phyloP scores from a whole-genome alignment of 2,329 filamentous ascomycete species.

The Alternaria brassicae region DNA sequence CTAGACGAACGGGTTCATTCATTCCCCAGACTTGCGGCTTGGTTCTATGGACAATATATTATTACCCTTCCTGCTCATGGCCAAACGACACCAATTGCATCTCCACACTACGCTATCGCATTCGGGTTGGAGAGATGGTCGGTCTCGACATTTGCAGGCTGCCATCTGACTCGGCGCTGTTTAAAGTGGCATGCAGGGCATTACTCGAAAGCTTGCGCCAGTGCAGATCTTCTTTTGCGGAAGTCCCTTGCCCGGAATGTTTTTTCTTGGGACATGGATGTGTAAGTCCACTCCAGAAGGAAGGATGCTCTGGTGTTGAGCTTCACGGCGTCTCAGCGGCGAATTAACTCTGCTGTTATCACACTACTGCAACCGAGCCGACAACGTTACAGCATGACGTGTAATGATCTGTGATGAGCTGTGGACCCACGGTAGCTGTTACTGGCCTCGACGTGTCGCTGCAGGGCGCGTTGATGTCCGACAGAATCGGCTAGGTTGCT shows the following conservation, averaged over 20 bases:
- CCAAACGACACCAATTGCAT: neutral
- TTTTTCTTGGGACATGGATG: conserved; percentile 2
- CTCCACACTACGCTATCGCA: neutral
- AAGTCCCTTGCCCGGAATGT: neutral
- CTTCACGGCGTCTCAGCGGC: conserved; percentile 7
- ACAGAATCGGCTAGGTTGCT: neutral
- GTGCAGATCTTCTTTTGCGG: neutral
- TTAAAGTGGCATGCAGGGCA: neutral
- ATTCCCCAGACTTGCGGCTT: neutral
- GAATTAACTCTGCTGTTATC: neutral
- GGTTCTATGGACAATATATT: neutral
- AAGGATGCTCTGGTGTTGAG: conserved; percentile 5
- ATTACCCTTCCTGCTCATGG: neutral
- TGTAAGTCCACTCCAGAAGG: conserved; percentile 1
- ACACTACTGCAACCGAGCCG: conserved; percentile 13
- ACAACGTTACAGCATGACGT: conserved; percentile 13
- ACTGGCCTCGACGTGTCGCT: conserved; percentile 6
- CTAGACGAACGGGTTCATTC: conserved; percentile 7
- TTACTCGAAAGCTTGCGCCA: conserved; percentile 3
- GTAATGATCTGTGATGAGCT: neutral
- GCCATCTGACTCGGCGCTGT: neutral
- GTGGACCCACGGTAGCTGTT: neutral
- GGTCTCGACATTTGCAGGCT: neutral
- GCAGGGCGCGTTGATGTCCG: conserved; percentile 11
- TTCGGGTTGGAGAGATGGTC: conserved; percentile 1